phyloP scores from a whole-genome alignment of 2,329 filamentous ascomycete genomes.

The Trichothecium sympodiale region DNA sequence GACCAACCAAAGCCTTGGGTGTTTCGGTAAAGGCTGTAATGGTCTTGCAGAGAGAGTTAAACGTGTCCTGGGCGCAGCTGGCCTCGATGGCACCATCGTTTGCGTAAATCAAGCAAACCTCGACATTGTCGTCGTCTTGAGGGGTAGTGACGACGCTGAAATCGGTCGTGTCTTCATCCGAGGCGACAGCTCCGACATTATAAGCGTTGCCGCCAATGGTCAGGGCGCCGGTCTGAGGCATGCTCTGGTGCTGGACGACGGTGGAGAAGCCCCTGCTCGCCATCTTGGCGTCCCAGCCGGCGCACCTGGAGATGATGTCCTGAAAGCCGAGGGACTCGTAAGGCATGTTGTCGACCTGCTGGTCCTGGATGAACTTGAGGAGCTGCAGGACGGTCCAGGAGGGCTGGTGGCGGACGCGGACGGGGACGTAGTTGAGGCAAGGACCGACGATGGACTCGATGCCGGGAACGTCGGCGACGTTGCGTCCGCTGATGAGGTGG shows the following conservation, averaged over 20 bases:
- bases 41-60: conserved; percentile 6
- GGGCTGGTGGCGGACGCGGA: conserved; percentile 20
- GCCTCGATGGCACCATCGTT: conserved; percentile 2
- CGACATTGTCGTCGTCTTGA: conserved; percentile 3
- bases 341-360: conserved; percentile 20
- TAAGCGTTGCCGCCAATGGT: conserved; percentile 10
- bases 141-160: conserved; percentile 13
- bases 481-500: conserved; percentile 27
- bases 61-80: conserved; percentile 5
- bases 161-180: conserved; percentile 11
- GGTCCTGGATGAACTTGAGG: conserved; percentile 26
- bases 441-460: conserved; percentile 25
- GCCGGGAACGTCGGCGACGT: conserved; percentile 17
- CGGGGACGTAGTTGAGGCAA: conserved; percentile 29
- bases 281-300: conserved; percentile 9
- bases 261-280: conserved; percentile 10
- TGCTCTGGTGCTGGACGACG: conserved; percentile 14
- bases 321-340: conserved; percentile 13
- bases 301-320: conserved; percentile 13
- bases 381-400: conserved; percentile 23
- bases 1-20: conserved; percentile 1
- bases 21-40: conserved; percentile 7
- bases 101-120: conserved; percentile 11
- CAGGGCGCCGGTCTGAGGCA: conserved; percentile 7
- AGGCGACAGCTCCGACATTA: conserved; percentile 8